phyloP scores from a whole-genome alignment of 768 basidiomycete genomes.

The Lanmaoa rubissima region DNA sequence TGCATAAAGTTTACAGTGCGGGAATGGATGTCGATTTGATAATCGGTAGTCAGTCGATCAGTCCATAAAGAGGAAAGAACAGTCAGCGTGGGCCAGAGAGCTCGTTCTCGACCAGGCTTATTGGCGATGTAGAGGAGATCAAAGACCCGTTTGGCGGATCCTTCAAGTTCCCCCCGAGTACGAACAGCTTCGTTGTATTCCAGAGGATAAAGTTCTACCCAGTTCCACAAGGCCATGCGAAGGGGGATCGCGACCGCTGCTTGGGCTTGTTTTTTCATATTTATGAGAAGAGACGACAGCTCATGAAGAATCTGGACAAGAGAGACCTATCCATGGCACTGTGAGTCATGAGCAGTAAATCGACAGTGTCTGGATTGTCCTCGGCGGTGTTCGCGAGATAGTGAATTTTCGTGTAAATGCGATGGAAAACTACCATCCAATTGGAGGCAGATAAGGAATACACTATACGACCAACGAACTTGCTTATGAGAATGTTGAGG shows the following conservation, averaged over 20 bases:
- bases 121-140: conserved; percentile 65
- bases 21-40: conserved; percentile 40
- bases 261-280: conserved; percentile 75
- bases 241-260: conserved; percentile 68
- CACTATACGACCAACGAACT: conserved; percentile 75
- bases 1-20: conserved; percentile 31
- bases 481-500: conserved; percentile 61
- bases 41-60: conserved; percentile 65
- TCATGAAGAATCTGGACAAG: conserved; percentile 76
- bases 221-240: conserved; percentile 84
- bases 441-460: conserved; percentile 90
- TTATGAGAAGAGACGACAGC: conserved; percentile 76
- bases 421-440: conserved; percentile 73
- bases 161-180: conserved; percentile 65
- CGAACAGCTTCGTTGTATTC: conserved; percentile 77
- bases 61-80: conserved; percentile 72
- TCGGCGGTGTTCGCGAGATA: conserved; percentile 54
- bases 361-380: conserved; percentile 63
- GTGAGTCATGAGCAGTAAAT: conserved; percentile 76
- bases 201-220: conserved; percentile 74
- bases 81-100: conserved; percentile 79
- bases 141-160: conserved; percentile 82
- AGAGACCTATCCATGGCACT: conserved; percentile 66
- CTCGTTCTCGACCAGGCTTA: conserved; percentile 44
- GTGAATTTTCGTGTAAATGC: conserved; percentile 69